Percentiles rank a stretch among this genome's conserved stretches.
Conservation (phyloP, 768 basidiomycete species). For the Agaricus subrufescens region DNA sequence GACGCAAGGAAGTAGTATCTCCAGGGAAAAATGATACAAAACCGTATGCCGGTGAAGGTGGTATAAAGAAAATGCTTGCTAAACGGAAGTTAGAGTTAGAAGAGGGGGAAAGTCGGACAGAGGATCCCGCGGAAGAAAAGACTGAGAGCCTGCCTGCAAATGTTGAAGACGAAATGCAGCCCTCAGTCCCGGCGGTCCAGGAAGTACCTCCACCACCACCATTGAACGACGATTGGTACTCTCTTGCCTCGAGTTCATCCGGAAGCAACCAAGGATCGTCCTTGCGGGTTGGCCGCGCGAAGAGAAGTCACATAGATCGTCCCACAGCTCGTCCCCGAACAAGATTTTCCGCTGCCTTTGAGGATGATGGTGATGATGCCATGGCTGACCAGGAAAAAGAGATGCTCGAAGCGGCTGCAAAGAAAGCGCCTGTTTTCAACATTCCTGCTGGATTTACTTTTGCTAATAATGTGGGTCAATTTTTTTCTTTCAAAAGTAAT, state of each 20-base stretch:
- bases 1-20: slow-evolving; percentile 31
- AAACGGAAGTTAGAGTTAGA: slow-evolving; percentile 55
- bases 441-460: slow-evolving; percentile 65
- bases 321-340: slow-evolving; percentile 40
- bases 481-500: background rate
- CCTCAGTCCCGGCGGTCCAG: background rate
- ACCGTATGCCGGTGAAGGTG: slow-evolving; percentile 75
- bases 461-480: slow-evolving; percentile 35
- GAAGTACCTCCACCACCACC: slow-evolving; percentile 20
- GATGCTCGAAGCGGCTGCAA: slow-evolving; percentile 50
- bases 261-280: slow-evolving; percentile 37
- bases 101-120: slow-evolving; percentile 29
- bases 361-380: slow-evolving; percentile 40
- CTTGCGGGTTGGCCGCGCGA: slow-evolving; percentile 61
- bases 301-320: slow-evolving; percentile 59
- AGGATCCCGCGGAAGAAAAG: slow-evolving; percentile 19
- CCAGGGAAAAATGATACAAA: slow-evolving; percentile 52
- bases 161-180: slow-evolving; percentile 11
- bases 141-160: slow-evolving; percentile 4
- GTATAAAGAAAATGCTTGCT: slow-evolving; percentile 73
- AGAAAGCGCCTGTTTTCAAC: slow-evolving; percentile 52
- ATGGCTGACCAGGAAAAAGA: slow-evolving; percentile 37
- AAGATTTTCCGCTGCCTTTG: slow-evolving; percentile 66
- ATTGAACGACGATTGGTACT: slow-evolving; percentile 26
- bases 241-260: slow-evolving; percentile 24